Conservation (phyloP, 192 early-diverging fungal genomes). For the Endogone sp. region DNA sequence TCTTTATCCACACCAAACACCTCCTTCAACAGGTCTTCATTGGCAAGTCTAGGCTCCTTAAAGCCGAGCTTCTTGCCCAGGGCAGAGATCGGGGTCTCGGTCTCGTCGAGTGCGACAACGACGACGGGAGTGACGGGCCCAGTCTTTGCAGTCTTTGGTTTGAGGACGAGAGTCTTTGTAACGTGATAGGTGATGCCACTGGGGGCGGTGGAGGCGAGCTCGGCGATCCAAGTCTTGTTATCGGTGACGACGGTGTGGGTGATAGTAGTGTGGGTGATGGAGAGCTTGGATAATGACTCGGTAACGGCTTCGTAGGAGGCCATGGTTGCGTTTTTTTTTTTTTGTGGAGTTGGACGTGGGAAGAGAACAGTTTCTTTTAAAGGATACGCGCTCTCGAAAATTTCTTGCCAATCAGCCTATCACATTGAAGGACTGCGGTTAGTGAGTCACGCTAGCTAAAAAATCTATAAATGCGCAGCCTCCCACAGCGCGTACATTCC, state of each 20-base stretch:
- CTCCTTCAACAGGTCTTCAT: constrained; percentile 55
- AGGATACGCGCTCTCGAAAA: neutral
- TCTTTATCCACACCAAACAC: constrained; percentile 52
- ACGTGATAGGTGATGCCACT: constrained; percentile 23
- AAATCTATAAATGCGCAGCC: too few relatives aligned
- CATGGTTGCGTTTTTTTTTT: neutral
- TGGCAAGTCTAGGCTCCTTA: constrained; percentile 73
- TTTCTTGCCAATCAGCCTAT: too few relatives aligned
- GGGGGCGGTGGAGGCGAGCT: constrained; percentile 25
- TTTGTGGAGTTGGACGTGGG: neutral
- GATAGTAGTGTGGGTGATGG: constrained; percentile 27
- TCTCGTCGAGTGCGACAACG: constrained; percentile 54
- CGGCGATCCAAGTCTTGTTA: constrained; percentile 53
- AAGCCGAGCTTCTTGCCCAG: constrained; percentile 50
- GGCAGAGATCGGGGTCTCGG: constrained; percentile 44
- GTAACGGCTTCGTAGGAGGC: constrained; percentile 7
- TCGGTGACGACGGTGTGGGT: constrained; percentile 53
- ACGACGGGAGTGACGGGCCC: constrained; percentile 58
- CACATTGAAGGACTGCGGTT: too few relatives aligned
- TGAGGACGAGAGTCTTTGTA: constrained; percentile 74
- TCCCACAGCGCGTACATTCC: too few relatives aligned
- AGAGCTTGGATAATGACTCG: constrained; percentile 23
- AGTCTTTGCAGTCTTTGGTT: constrained; percentile 72
- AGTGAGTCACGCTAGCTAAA: too few relatives aligned
- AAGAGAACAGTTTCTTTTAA: neutral